Percentiles rank a stretch among this genome's conserved stretches.
These are phyloP conservation scores for Microdochium nivale DNA, from an alignment of 2,329 filamentous ascomycete genomes.

Conservation along the genomic window DNA sequence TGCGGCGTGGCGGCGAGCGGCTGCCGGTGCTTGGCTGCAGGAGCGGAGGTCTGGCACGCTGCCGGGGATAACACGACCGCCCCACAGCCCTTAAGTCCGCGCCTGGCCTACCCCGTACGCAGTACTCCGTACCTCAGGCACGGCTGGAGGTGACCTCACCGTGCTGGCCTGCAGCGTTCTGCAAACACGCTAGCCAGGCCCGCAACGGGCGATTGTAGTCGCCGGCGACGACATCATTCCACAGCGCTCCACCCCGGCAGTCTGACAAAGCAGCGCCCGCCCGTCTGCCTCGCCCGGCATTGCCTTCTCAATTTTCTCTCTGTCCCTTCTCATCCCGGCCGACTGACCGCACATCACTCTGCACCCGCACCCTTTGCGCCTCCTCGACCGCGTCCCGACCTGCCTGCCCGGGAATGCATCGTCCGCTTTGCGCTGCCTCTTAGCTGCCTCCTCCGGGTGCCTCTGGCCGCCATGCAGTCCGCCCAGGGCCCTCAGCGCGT, in stretches of 20 bases:
- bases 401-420: not conserved
- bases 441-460: conserved; percentile 1
- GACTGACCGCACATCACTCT: not conserved
- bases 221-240: not conserved
- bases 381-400: not conserved
- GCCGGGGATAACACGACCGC: too few species aligned
- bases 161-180: not conserved
- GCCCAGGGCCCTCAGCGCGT: conserved; percentile 33
- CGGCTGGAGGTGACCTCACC: too few species aligned
- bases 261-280: not conserved
- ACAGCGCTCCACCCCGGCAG: not conserved
- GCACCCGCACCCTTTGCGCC: not conserved
- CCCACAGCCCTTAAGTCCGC: too few species aligned
- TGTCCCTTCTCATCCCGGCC: not conserved
- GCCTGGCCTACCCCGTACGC: too few species aligned
- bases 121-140: too few species aligned
- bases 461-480: conserved; percentile 24
- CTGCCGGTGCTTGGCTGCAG: not conserved
- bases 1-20: too few species aligned
- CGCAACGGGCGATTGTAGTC: not conserved
- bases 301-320: not conserved
- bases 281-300: not conserved
- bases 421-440: not conserved
- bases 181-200: not conserved
- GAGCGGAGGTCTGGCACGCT: not conserved